A percentile compares a stretch with the other conserved stretches of the same genome.
These are phyloP conservation scores for Nissolia schottii DNA, from an alignment of 306 rosid species.

Conservation along the genomic window DNA sequence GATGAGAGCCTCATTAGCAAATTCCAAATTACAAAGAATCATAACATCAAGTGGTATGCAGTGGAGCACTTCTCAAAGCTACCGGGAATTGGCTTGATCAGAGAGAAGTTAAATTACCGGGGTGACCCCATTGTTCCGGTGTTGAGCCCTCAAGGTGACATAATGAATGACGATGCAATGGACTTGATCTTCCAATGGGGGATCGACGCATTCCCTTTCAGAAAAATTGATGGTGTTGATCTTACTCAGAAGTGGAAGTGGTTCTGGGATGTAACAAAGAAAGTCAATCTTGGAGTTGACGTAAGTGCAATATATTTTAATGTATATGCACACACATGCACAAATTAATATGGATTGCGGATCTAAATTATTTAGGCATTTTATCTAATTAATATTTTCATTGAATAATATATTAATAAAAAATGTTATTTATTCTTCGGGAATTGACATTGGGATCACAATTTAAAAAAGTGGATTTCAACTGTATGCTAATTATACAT, in stretches of 20 bases:
- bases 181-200: slow-evolving; percentile 38
- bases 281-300: slow-evolving; percentile 29
- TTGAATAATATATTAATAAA: not conserved
- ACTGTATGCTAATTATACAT: no score
- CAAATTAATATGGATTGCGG: no score
- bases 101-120: slow-evolving; percentile 14
- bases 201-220: slow-evolving; percentile 32
- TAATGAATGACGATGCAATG: slow-evolving; percentile 30
- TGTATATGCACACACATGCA: no score
- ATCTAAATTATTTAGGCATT: no score
- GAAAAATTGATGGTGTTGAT: slow-evolving; percentile 25
- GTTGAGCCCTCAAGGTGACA: not conserved
- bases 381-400: no score
- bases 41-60: slow-evolving; percentile 21
- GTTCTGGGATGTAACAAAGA: slow-evolving; percentile 35
- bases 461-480: no score
- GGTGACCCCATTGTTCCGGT: slow-evolving; percentile 26
- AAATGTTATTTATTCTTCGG: no score
- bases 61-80: slow-evolving; percentile 8
- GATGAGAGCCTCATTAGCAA: not conserved
- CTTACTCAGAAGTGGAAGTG: slow-evolving; percentile 34
- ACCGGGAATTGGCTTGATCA: slow-evolving; percentile 11
- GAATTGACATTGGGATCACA: no score
- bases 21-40: not conserved
- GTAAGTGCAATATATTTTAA: slow-evolving; percentile 1